phyloP scores from a whole-genome alignment of 306 rosid genomes.

The Lablab purpureus region DNA sequence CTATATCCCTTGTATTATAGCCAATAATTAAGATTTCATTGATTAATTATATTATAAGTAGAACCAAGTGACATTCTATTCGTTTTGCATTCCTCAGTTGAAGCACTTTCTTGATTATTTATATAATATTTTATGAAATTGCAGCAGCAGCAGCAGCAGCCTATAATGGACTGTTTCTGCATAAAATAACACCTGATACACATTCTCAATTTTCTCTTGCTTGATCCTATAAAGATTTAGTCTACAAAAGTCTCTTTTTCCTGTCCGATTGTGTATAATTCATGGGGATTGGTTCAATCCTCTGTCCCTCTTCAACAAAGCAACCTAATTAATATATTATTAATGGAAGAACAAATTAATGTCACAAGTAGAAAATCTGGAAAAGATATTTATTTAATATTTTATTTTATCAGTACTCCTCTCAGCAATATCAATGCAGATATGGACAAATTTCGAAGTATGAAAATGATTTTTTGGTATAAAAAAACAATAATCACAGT shows the following conservation, averaged over 20 bases:
- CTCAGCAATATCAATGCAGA: background rate
- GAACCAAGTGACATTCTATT: background rate
- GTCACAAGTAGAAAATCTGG: background rate
- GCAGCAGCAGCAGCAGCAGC: slow-evolving; percentile 7
- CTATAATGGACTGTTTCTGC: slow-evolving; percentile 42
- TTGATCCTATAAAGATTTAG: slow-evolving; percentile 56
- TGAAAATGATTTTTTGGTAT: slow-evolving; percentile 40
- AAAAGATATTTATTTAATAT: slow-evolving; percentile 29
- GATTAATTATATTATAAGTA: background rate
- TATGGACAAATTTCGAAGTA: slow-evolving; percentile 36
- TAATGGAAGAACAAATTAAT: background rate
- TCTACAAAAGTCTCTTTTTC: slow-evolving; percentile 42
- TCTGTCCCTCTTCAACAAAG: slow-evolving; percentile 43
- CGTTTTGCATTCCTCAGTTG: slow-evolving; percentile 21
- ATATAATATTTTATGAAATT: slow-evolving; percentile 16
- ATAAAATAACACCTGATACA: slow-evolving; percentile 28
- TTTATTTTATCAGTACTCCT: slow-evolving; percentile 2
- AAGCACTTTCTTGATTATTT: slow-evolving; percentile 23
- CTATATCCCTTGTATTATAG: slow-evolving; percentile 9
- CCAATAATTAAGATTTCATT: slow-evolving; percentile 9
- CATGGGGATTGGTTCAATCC: slow-evolving; percentile 44
- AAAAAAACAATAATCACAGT: background rate
- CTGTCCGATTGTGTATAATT: slow-evolving; percentile 42
- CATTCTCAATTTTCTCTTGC: slow-evolving; percentile 40
- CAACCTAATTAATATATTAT: slow-evolving; percentile 20